phyloP scores from a whole-genome alignment of 2,329 filamentous ascomycete genomes.

The Aspergillus sp. region DNA sequence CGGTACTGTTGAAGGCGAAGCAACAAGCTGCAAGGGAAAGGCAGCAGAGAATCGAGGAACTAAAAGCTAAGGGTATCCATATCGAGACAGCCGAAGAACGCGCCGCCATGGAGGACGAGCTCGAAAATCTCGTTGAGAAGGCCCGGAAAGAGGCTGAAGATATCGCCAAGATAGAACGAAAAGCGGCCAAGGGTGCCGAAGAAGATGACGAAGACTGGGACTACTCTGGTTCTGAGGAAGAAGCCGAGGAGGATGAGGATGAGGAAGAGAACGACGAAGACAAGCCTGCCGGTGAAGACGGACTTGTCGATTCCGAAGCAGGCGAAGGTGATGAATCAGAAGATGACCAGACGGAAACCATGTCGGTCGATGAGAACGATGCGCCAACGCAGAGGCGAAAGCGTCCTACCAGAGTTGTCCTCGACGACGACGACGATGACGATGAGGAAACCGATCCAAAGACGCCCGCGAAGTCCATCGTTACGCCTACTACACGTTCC shows the following conservation, averaged over 20 bases:
- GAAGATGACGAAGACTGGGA: constrained; percentile 45
- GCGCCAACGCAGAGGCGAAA: constrained; percentile 54
- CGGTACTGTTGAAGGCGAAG: constrained; percentile 70
- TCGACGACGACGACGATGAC: constrained; percentile 59
- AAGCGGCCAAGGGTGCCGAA: constrained; percentile 66
- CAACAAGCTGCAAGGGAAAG: constrained; percentile 78
- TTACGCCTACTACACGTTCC: constrained; percentile 28
- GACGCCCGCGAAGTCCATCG: constrained; percentile 36
- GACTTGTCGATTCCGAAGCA: constrained; percentile 34
- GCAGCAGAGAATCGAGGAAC: constrained; percentile 71
- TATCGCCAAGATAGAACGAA: constrained; percentile 75
- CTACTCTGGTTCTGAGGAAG: constrained; percentile 51
- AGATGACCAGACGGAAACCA: constrained; percentile 27
- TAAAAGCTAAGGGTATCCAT: constrained; percentile 77
- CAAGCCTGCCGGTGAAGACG: constrained; percentile 20
- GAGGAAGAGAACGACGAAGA: constrained; percentile 34
- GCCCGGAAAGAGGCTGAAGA: constrained; percentile 78
- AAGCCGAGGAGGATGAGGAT: constrained; percentile 38
- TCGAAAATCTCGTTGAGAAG: constrained; percentile 85
- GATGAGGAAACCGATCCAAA: constrained; percentile 46
- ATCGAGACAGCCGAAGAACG: constrained; percentile 86
- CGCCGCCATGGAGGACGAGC: constrained; percentile 75
- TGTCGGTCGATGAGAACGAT: constrained; percentile 48
- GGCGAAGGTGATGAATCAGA: constrained; percentile 49
- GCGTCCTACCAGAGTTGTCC: constrained; percentile 59